Percentiles rank a stretch among this genome's conserved stretches.
Conservation (phyloP, 768 basidiomycete species). For the Lactarius sp. region DNA sequence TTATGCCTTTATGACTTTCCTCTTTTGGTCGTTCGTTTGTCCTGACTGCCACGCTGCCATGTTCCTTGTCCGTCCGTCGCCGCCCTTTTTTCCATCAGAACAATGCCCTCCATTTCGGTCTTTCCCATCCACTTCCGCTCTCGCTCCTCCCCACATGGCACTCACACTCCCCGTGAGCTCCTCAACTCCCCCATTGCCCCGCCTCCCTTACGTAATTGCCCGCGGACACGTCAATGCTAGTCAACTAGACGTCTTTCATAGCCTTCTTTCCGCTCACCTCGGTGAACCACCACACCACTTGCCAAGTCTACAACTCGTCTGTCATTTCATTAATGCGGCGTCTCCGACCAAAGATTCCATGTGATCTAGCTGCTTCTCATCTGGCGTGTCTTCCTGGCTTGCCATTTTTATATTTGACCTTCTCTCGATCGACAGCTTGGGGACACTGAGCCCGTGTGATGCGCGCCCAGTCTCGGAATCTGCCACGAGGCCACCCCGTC, state of each 20-base stretch:
- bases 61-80: not conserved
- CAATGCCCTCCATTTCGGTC: slow-evolving; percentile 14
- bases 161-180: no score
- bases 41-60: not conserved
- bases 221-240: not conserved
- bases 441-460: not conserved
- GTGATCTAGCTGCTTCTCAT: no score
- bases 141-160: no score
- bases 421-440: not conserved
- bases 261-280: not conserved
- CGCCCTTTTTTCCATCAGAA: slow-evolving; percentile 20
- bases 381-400: no score
- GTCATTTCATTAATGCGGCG: not conserved
- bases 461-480: not conserved
- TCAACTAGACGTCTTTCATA: no score
- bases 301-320: not conserved
- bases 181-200: not conserved
- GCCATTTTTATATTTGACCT: no score
- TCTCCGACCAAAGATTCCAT: not conserved
- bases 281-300: not conserved
- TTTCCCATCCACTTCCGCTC: not conserved
- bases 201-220: not conserved
- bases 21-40: slow-evolving; percentile 16
- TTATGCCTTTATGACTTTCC: slow-evolving; percentile 12
- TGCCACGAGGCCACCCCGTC: not conserved